phyloP scores from a whole-genome alignment of 1,284 basidiomycete genomes.

The Filobasidium uniguttulatum region DNA sequence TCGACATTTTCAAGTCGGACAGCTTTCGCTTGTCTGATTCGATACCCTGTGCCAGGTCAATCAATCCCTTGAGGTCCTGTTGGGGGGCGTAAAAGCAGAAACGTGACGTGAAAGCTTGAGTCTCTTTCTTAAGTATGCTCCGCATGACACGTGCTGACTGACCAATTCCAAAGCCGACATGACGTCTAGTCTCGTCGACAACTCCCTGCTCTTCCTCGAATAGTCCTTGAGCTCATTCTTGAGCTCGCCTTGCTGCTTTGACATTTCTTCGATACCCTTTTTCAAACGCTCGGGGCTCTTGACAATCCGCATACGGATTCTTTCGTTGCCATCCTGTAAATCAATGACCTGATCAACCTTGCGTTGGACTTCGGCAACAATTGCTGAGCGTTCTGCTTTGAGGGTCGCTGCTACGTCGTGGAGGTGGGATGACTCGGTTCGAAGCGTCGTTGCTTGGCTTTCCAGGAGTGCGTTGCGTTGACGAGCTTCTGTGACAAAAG shows the following conservation, averaged over 20 bases:
- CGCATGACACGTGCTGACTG: no score
- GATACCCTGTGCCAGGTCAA: slow-evolving; percentile 1
- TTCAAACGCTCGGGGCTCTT: slow-evolving; percentile 1
- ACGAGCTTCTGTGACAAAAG: neutral
- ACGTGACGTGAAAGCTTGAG: no score
- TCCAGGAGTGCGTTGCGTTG: neutral
- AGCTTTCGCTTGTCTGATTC: neutral
- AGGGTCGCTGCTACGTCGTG: neutral
- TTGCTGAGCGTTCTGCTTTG: neutral
- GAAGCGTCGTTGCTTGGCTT: neutral
- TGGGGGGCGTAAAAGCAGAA: neutral
- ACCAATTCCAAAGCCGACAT: slow-evolving; percentile 1
- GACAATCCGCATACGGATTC: neutral
- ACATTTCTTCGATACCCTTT: neutral
- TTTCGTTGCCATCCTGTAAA: neutral
- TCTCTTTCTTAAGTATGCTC: neutral
- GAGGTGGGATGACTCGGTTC: neutral
- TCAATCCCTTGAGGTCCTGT: slow-evolving; percentile 1
- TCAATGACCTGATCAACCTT: slow-evolving; percentile 1
- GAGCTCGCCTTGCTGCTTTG: neutral
- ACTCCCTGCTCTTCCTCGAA: neutral
- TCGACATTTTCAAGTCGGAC: neutral
- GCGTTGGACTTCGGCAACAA: neutral
- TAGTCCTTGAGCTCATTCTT: neutral
- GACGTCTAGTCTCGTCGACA: neutral